phyloP scores from a whole-genome alignment of 345 rosid species.

The Anacardium occidentale region DNA sequence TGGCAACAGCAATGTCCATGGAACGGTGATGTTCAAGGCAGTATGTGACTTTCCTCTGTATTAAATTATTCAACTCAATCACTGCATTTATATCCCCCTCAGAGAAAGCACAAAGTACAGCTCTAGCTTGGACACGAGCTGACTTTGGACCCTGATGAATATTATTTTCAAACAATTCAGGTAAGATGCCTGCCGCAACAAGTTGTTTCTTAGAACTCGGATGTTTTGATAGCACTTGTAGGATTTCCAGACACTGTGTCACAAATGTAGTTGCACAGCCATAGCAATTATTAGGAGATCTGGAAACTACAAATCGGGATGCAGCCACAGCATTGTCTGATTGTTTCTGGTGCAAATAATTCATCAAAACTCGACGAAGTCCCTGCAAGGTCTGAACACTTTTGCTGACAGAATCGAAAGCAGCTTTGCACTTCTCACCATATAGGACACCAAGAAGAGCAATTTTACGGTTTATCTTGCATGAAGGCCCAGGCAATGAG shows the following conservation, averaged over 20 bases:
- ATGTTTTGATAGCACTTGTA: constrained; percentile 82
- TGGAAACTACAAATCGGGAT: constrained; percentile 80
- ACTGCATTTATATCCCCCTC: constrained; percentile 87
- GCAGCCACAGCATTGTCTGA: constrained; percentile 54
- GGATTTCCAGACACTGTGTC: constrained; percentile 87
- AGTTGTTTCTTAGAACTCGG: constrained; percentile 80
- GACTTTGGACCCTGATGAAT: constrained; percentile 97
- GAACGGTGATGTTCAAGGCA: constrained; percentile 99
- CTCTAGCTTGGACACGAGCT: constrained; percentile 88
- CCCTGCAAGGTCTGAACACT: constrained; percentile 99
- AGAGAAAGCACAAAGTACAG: constrained; percentile 90
- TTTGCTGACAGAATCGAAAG: constrained; percentile 99
- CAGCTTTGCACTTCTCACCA: constrained; percentile 99
- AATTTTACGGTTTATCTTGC: constrained; percentile 95
- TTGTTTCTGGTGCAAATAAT: constrained; percentile 88
- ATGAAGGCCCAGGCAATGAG: constrained; percentile 95
- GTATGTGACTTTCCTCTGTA: constrained; percentile 93
- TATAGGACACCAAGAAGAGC: constrained; percentile 97
- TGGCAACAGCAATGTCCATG: constrained; percentile 90
- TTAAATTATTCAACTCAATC: constrained; percentile 77
- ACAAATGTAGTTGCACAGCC: constrained; percentile 96
- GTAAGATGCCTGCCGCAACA: constrained; percentile 80
- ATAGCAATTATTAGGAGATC: constrained; percentile 91
- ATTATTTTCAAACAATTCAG: constrained; percentile 93
- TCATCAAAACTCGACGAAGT: constrained; percentile 94